Conservation (phyloP, 169 alveolate genomes). For the Plasmodium sp. region DNA sequence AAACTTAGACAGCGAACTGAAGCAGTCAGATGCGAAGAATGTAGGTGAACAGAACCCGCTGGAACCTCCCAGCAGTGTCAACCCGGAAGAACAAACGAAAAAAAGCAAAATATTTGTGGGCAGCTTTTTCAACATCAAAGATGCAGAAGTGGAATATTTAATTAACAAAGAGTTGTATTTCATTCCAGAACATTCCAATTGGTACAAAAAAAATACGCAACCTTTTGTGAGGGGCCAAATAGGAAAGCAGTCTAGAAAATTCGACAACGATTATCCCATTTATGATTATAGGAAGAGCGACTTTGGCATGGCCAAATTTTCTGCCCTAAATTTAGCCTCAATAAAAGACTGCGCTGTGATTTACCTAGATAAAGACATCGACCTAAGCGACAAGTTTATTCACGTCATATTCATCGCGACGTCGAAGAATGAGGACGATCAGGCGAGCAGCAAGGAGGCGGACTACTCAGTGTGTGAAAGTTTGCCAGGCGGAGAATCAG, state of each 20-base stretch:
- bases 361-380: conserved; percentile 70
- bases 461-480: conserved; percentile 25
- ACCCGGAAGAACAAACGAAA: conserved; percentile 7
- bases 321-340: conserved; percentile 80
- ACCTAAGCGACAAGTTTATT: conserved; percentile 19
- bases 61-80: not conserved
- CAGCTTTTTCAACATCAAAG: conserved; percentile 74
- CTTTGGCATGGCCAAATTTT: conserved; percentile 84
- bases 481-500: not conserved
- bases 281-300: conserved; percentile 82
- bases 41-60: not conserved
- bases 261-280: conserved; percentile 78
- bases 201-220: conserved; percentile 78
- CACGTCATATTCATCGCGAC: conserved; percentile 57
- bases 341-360: conserved; percentile 79
- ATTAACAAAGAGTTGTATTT: conserved; percentile 74
- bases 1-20: conserved; percentile 20
- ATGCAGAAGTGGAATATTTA: conserved; percentile 67
- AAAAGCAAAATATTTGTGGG: conserved; percentile 76
- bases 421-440: conserved; percentile 45
- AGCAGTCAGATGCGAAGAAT: not conserved
- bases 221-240: conserved; percentile 81
- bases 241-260: conserved; percentile 80
- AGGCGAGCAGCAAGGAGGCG: not conserved
- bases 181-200: conserved; percentile 81